Conservation (phyloP, 2,329 filamentous ascomycete species). For the Teratosphaeria viscida region DNA sequence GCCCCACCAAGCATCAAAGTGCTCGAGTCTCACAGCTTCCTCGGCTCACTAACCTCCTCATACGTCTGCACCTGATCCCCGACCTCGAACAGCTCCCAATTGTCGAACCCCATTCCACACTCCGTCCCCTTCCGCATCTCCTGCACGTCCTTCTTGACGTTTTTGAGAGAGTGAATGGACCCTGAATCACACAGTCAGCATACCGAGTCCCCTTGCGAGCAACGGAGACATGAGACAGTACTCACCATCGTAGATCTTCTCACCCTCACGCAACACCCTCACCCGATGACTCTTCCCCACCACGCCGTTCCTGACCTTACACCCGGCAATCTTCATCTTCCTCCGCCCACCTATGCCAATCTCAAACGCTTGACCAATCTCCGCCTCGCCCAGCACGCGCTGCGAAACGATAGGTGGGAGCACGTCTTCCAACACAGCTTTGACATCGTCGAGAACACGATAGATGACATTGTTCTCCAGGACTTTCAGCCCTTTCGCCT, state of each 20-base stretch:
- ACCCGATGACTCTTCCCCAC: conserved; percentile 56
- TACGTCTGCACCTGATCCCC: conserved; percentile 86
- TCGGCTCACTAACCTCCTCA: conserved; percentile 66
- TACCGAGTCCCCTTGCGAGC: background rate
- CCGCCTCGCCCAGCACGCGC: conserved; percentile 76
- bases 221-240: conserved; percentile 11
- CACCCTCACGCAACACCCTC: conserved; percentile 62
- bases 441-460: conserved; percentile 63
- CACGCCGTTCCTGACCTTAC: conserved; percentile 71
- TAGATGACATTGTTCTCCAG: conserved; percentile 84
- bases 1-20: background rate
- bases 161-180: conserved; percentile 69
- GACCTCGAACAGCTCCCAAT: conserved; percentile 64
- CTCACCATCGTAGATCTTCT: conserved; percentile 74
- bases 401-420: conserved; percentile 56
- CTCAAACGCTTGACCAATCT: conserved; percentile 70
- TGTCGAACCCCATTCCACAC: conserved; percentile 78
- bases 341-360: conserved; percentile 67
- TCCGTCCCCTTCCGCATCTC: conserved; percentile 91
- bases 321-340: conserved; percentile 72
- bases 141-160: conserved; percentile 79
- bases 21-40: conserved; percentile 34
- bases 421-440: conserved; percentile 55
- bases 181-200: conserved; percentile 43
- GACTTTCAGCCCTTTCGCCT: conserved; percentile 61